phyloP scores from a whole-genome alignment of 768 basidiomycete genomes.

The Epithele typhae region DNA sequence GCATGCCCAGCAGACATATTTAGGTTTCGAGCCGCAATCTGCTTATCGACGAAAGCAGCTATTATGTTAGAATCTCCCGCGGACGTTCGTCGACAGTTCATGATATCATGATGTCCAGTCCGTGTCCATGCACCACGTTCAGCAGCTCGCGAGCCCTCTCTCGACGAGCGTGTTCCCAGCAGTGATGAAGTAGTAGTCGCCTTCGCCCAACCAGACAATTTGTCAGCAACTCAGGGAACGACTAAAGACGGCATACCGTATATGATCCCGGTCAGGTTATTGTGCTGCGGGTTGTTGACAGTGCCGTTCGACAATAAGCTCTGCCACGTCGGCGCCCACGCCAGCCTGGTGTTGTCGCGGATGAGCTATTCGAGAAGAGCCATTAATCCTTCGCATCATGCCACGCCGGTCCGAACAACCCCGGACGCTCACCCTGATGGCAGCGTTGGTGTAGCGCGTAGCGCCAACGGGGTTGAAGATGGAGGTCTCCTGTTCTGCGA shows the following conservation, averaged over 20 bases:
- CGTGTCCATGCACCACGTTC: too few species aligned
- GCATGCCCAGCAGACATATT: too few species aligned
- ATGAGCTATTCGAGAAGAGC: too few species aligned
- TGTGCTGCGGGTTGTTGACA: conserved; percentile 49
- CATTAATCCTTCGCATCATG: too few species aligned
- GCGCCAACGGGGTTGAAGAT: conserved; percentile 26
- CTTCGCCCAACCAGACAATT: conserved; percentile 26
- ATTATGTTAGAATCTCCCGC: too few species aligned
- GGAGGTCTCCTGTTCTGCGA: conserved; percentile 41
- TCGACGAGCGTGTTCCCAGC: conserved; percentile 41
- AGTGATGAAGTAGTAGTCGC: conserved; percentile 61
- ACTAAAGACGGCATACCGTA: conserved; percentile 33
- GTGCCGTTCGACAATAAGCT: conserved; percentile 65
- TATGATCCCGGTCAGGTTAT: conserved; percentile 57
- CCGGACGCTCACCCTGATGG: conserved; percentile 41
- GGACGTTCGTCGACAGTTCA: too few species aligned
- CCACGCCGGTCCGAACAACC: background rate
- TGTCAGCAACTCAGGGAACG: background rate
- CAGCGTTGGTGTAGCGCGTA: conserved; percentile 42
- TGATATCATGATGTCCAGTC: too few species aligned
- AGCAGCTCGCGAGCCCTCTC: too few species aligned
- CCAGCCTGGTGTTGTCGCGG: conserved; percentile 42
- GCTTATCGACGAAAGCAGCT: too few species aligned
- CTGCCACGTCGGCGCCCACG: conserved; percentile 61
- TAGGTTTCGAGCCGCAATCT: too few species aligned